A percentile compares a stretch with the other conserved stretches of the same genome.
These are phyloP conservation scores for Nannizziopsis barbatae DNA, from an alignment of 2,329 filamentous ascomycete genomes.

Conservation along the genomic window DNA sequence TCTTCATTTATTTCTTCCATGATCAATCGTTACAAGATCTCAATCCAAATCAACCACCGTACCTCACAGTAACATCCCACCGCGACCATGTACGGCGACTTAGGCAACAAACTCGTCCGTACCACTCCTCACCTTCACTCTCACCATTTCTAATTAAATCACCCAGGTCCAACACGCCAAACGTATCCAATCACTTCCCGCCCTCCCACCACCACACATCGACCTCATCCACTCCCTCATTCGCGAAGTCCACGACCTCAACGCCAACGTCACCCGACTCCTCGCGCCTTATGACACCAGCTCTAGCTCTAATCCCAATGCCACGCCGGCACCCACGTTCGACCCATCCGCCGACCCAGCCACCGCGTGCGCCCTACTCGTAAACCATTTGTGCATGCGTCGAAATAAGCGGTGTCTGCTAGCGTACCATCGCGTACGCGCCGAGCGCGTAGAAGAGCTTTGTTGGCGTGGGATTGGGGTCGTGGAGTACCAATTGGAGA, in stretches of 20 bases:
- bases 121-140: not conserved
- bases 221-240: conserved; percentile 80
- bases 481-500: conserved; percentile 5
- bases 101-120: conserved; percentile 64
- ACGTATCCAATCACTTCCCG: conserved; percentile 72
- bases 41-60: not conserved
- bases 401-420: conserved; percentile 92
- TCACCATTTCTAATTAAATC: conserved; percentile 7
- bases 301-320: not conserved
- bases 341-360: conserved; percentile 73
- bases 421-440: conserved; percentile 82
- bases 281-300: conserved; percentile 62
- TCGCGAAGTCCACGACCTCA: conserved; percentile 83
- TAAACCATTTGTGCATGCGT: conserved; percentile 89
- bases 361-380: conserved; percentile 75
- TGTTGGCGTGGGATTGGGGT: conserved; percentile 63
- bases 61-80: not conserved
- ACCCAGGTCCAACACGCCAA: conserved; percentile 85
- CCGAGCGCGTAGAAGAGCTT: conserved; percentile 84
- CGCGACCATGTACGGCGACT: conserved; percentile 67
- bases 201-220: conserved; percentile 84
- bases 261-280: conserved; percentile 69
- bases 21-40: no score
- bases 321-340: conserved; percentile 42
- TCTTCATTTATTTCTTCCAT: no score